Conservation (phyloP, 805 yeast genomes). For the Candida fluviatilis region DNA sequence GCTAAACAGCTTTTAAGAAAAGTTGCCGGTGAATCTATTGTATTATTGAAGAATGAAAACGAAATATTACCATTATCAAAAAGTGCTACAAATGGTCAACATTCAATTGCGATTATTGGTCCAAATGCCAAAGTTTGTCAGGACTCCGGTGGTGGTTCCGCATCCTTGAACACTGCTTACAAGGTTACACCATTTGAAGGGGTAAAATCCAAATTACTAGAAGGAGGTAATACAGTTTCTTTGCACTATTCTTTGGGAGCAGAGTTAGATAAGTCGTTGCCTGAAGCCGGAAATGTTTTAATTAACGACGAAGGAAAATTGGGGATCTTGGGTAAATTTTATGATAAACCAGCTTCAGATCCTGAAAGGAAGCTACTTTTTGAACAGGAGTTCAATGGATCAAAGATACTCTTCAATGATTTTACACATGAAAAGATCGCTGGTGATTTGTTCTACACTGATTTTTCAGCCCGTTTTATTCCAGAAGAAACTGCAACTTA, state of each 20-base stretch:
- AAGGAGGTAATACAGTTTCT: slow-evolving; percentile 8
- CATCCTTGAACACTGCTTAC: slow-evolving; percentile 47
- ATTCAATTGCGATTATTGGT: slow-evolving; percentile 50
- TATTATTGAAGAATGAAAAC: slow-evolving; percentile 52
- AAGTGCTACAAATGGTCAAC: neutral
- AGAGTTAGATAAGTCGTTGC: slow-evolving; percentile 25
- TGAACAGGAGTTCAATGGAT: slow-evolving; percentile 13
- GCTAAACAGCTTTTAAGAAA: slow-evolving; percentile 40
- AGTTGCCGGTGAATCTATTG: slow-evolving; percentile 50
- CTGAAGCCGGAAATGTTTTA: slow-evolving; percentile 23
- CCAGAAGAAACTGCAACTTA: slow-evolving; percentile 48
- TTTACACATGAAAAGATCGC: slow-evolving; percentile 17
- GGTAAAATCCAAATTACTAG: slow-evolving; percentile 24
- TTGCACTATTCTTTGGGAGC: slow-evolving; percentile 29
- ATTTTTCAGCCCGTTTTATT: slow-evolving; percentile 38
- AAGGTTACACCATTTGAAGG: slow-evolving; percentile 47
- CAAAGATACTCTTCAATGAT: slow-evolving; percentile 21
- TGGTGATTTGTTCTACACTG: slow-evolving; percentile 36
- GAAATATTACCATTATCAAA: slow-evolving; percentile 43
- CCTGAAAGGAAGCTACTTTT: slow-evolving; percentile 14
- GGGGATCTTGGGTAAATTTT: slow-evolving; percentile 18
- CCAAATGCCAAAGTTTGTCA: slow-evolving; percentile 51
- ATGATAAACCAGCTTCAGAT: slow-evolving; percentile 5
- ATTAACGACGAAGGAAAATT: slow-evolving; percentile 18
- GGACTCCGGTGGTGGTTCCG: slow-evolving; percentile 63